Evolutionary conservation across 441 rosid genomes (phyloP).

Genomic region (Raphanus hybrid): DNA sequence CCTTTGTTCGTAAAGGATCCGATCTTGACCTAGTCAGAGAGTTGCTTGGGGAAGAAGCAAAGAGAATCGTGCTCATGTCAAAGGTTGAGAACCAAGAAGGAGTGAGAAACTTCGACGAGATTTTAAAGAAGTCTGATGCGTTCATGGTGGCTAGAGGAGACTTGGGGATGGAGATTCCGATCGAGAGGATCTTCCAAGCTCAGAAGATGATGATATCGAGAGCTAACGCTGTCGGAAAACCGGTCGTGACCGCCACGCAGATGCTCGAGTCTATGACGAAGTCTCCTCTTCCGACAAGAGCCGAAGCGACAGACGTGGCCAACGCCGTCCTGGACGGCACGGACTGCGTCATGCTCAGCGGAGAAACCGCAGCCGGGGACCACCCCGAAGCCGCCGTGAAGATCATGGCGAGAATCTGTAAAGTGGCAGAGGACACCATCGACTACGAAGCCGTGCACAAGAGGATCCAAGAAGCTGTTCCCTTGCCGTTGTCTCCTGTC

Average conservation of each 20-base stretch:
- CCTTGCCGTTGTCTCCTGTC: slow-evolving; percentile 57
- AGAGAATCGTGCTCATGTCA: slow-evolving; percentile 40
- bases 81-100: slow-evolving; percentile 80
- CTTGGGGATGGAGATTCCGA: slow-evolving; percentile 77
- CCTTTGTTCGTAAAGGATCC: slow-evolving; percentile 41
- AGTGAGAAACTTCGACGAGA: slow-evolving; percentile 59
- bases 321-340: slow-evolving; percentile 77
- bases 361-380: slow-evolving; percentile 78
- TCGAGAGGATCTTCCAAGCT: slow-evolving; percentile 71
- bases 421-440: slow-evolving; percentile 60
- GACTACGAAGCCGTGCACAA: slow-evolving; percentile 51
- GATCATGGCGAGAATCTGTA: slow-evolving; percentile 69
- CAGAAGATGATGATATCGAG: slow-evolving; percentile 68
- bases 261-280: slow-evolving; percentile 80
- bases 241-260: slow-evolving; percentile 73
- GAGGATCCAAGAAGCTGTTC: slow-evolving; percentile 47
- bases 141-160: slow-evolving; percentile 83
- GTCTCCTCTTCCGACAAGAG: slow-evolving; percentile 72
- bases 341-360: slow-evolving; percentile 76
- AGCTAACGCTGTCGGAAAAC: slow-evolving; percentile 65
- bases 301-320: slow-evolving; percentile 77
- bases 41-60: slow-evolving; percentile 28
- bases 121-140: slow-evolving; percentile 64
- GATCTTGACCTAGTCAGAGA: slow-evolving; percentile 29
- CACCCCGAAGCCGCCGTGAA: slow-evolving; percentile 62